Conservation (phyloP, 768 basidiomycete species). For the Suillus variegatus region DNA sequence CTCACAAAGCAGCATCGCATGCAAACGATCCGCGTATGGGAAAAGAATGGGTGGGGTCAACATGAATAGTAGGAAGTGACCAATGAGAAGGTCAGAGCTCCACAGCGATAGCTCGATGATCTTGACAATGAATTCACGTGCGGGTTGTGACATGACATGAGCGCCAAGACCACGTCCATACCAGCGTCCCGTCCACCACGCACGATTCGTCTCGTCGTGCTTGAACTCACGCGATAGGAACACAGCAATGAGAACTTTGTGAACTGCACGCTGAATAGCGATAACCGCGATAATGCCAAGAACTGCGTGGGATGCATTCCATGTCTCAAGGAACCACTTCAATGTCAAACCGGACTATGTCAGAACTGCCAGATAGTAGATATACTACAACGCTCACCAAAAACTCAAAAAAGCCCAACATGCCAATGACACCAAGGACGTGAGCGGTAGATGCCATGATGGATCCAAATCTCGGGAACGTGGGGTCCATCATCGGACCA, state of each 20-base stretch:
- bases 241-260: conserved; percentile 92
- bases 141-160: conserved; percentile 96
- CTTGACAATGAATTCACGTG: conserved; percentile 97
- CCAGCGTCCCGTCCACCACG: conserved; percentile 99
- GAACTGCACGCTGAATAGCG: conserved; percentile 86
- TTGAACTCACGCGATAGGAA: conserved; percentile 98
- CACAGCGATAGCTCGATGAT: conserved; percentile 94
- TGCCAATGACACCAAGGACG: conserved; percentile 75
- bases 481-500: conserved; percentile 84
- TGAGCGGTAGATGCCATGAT: conserved; percentile 92
- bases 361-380: neutral
- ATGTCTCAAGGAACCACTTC: conserved; percentile 93
- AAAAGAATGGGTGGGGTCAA: conserved; percentile 85
- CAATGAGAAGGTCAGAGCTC: conserved; percentile 91
- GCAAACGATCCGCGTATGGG: conserved; percentile 89
- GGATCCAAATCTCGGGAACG: conserved; percentile 88
- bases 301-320: conserved; percentile 91
- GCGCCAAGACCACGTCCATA: conserved; percentile 91
- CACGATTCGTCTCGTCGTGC: conserved; percentile 97
- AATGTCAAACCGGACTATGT: conserved; percentile 16
- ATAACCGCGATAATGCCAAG: conserved; percentile 92
- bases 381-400: conserved; percentile 54
- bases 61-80: conserved; percentile 88
- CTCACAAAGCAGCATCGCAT: conserved; percentile 90
- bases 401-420: conserved; percentile 96